A percentile compares a stretch with the other conserved stretches of the same genome.
Evolutionary conservation across 2,329 filamentous ascomycete species (phyloP).

Genomic region (Teratosphaeria nubilosa): DNA sequence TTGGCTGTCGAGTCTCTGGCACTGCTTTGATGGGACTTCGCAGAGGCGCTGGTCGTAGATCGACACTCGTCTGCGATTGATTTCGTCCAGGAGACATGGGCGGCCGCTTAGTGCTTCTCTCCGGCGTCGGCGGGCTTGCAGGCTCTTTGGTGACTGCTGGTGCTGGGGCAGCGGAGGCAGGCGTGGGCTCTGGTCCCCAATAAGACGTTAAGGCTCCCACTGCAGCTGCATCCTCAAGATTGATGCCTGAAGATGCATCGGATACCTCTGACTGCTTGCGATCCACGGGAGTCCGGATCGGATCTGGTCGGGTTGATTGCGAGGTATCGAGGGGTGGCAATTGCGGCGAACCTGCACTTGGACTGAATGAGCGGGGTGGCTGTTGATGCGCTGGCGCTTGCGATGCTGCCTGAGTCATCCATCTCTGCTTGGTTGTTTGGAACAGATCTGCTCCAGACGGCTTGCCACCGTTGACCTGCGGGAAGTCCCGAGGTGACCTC

Average conservation of each 20-base stretch:
- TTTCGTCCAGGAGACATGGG: slow-evolving; percentile 6
- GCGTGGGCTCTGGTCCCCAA: slow-evolving; percentile 13
- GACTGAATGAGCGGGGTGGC: neutral
- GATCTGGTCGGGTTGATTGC: slow-evolving; percentile 2
- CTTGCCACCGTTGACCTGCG: slow-evolving; percentile 1
- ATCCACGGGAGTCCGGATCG: slow-evolving; percentile 8
- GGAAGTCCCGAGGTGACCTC: neutral
- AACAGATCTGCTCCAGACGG: slow-evolving; percentile 14
- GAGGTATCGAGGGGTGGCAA: slow-evolving; percentile 11
- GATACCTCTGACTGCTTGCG: slow-evolving; percentile 10
- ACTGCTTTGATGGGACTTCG: slow-evolving; percentile 11
- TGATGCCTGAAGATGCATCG: slow-evolving; percentile 9
- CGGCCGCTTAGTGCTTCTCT: slow-evolving; percentile 14
- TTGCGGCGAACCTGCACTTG: neutral
- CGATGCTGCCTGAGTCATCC: slow-evolving; percentile 11
- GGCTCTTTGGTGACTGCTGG: slow-evolving; percentile 4
- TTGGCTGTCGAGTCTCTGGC: slow-evolving; percentile 1
- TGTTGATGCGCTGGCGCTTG: neutral
- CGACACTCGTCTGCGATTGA: slow-evolving; percentile 12
- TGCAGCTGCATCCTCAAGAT: slow-evolving; percentile 14
- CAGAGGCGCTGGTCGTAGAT: slow-evolving; percentile 21
- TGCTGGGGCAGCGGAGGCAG: neutral
- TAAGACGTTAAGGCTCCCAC: slow-evolving; percentile 17
- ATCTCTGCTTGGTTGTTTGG: slow-evolving; percentile 16
- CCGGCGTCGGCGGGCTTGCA: slow-evolving; percentile 13